phyloP scores from a whole-genome alignment of 2,329 filamentous ascomycete genomes.

The Corniculantispora saksenae region DNA sequence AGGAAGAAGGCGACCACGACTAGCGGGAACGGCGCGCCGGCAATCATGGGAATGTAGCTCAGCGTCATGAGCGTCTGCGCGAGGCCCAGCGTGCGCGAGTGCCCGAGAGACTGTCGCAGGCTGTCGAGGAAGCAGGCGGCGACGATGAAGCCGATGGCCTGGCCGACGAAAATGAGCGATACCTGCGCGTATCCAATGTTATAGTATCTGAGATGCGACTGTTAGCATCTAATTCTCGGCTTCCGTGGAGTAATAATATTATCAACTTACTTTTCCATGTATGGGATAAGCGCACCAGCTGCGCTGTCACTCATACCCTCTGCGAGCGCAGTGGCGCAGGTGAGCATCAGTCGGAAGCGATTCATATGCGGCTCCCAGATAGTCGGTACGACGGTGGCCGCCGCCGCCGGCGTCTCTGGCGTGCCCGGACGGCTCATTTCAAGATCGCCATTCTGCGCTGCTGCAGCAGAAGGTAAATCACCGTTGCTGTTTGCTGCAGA shows the following conservation, averaged over 20 bases:
- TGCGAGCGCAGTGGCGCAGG: constrained; percentile 65
- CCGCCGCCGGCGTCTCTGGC: constrained; percentile 38
- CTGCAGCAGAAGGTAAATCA: background rate
- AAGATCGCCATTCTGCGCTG: constrained; percentile 34
- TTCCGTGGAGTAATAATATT: background rate
- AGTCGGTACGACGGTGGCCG: constrained; percentile 53
- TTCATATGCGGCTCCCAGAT: constrained; percentile 67
- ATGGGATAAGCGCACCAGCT: constrained; percentile 77
- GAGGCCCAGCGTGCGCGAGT: constrained; percentile 66
- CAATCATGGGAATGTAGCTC: constrained; percentile 66
- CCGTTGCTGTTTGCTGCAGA: too few relatives aligned
- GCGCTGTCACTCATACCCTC: constrained; percentile 75
- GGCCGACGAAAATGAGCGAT: constrained; percentile 79
- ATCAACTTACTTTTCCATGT: constrained; percentile 63
- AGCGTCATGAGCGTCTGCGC: constrained; percentile 61
- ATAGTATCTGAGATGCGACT: constrained; percentile 54
- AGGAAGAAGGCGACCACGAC: constrained; percentile 71
- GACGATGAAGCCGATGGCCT: constrained; percentile 73
- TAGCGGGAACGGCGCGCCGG: constrained; percentile 68
- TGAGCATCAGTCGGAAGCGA: constrained; percentile 65
- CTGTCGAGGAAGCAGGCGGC: constrained; percentile 70
- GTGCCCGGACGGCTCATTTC: constrained; percentile 57
- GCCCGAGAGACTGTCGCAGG: constrained; percentile 63
- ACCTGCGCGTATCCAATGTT: constrained; percentile 75
- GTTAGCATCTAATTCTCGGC: background rate